Evolutionary conservation across 2,329 filamentous ascomycete species (phyloP).

Genomic region (Malbranchea zuffiana): DNA sequence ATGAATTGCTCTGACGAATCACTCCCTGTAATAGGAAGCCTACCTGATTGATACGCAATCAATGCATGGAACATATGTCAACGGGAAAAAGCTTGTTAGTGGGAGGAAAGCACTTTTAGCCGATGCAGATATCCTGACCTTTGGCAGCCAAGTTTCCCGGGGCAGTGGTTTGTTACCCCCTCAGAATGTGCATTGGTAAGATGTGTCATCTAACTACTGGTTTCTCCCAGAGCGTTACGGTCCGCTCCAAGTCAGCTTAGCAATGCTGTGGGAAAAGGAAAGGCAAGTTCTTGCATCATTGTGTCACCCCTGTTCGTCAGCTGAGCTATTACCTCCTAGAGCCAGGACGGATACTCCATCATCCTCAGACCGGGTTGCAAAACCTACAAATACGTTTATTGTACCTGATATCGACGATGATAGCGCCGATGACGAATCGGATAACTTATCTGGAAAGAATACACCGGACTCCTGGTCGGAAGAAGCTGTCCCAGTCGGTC

Average conservation of each 20-base stretch:
- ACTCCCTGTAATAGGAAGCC: slow-evolving; percentile 26
- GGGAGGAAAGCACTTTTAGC: slow-evolving; percentile 31
- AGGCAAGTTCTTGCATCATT: not conserved
- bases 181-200: too few relatives aligned
- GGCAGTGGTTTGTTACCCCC: slow-evolving; percentile 29
- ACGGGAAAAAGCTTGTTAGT: slow-evolving; percentile 34
- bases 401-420: slow-evolving; percentile 33
- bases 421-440: slow-evolving; percentile 12
- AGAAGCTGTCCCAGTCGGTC: too few relatives aligned
- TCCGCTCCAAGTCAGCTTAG: slow-evolving; percentile 25
- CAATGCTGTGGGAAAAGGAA: slow-evolving; percentile 22
- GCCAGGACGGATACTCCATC: not conserved
- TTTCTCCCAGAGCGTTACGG: slow-evolving; percentile 22
- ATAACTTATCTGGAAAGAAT: too few relatives aligned
- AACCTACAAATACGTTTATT: slow-evolving; percentile 29
- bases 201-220: slow-evolving; percentile 6
- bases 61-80: slow-evolving; percentile 52
- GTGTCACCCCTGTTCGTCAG: slow-evolving; percentile 1
- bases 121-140: slow-evolving; percentile 29
- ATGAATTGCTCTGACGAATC: not conserved
- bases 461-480: too few relatives aligned
- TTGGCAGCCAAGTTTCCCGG: slow-evolving; percentile 42
- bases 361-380: slow-evolving; percentile 7
- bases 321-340: too few relatives aligned
- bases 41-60: slow-evolving; percentile 46